A percentile compares a stretch with the other conserved stretches of the same genome.
Conservation (phyloP, 2,329 filamentous ascomycete genomes). For the Laburnicola sp. region DNA sequence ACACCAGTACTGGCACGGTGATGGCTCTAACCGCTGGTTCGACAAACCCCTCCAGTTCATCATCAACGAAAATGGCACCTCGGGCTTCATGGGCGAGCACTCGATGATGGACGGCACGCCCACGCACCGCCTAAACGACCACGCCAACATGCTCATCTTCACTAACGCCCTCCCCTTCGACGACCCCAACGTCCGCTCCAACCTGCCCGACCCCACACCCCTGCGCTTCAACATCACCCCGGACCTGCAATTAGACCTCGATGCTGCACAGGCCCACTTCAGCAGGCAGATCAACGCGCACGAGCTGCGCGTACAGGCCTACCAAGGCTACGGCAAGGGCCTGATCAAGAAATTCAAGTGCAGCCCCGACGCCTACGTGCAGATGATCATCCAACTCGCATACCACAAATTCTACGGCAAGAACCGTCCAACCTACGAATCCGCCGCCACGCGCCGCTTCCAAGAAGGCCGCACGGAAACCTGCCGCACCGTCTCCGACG, state of each 20-base stretch:
- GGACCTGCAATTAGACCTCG: conserved; percentile 75
- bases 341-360: conserved; percentile 99
- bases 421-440: conserved; percentile 97
- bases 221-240: conserved; percentile 78
- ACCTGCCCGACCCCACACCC: conserved; percentile 77
- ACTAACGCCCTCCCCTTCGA: conserved; percentile 92
- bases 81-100: conserved; percentile 97
- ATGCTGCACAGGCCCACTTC: conserved; percentile 78
- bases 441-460: conserved; percentile 90
- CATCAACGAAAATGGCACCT: conserved; percentile 95
- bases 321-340: conserved; percentile 96
- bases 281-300: conserved; percentile 79
- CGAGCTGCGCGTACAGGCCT: conserved; percentile 90
- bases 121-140: conserved; percentile 95
- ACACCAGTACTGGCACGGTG: conserved; percentile 97
- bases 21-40: conserved; percentile 93
- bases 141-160: conserved; percentile 87
- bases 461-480: conserved; percentile 96
- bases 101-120: conserved; percentile 99
- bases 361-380: conserved; percentile 95
- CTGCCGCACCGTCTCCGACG: conserved; percentile 87
- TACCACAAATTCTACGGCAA: conserved; percentile 99
- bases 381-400: conserved; percentile 97
- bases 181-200: conserved; percentile 74
- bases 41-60: conserved; percentile 99